A percentile compares a stretch with the other conserved stretches of the same genome.
phyloP scores from a whole-genome alignment of 768 basidiomycete species.

The Tricholoma sp. region DNA sequence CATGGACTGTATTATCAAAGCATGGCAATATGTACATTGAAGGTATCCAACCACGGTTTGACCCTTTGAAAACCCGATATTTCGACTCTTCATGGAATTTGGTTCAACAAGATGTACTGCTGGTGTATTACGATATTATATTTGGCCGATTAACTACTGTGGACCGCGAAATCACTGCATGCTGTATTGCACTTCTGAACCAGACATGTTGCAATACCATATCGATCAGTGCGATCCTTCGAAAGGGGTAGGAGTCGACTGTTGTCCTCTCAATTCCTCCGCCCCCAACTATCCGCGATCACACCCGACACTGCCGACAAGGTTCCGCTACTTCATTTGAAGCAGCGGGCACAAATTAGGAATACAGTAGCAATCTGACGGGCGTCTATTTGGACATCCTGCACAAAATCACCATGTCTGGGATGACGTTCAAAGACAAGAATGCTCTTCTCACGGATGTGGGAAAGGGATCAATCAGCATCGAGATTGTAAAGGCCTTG shows the following conservation, averaged over 20 bases:
- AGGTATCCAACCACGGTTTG: constrained; percentile 93
- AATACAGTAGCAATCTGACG: constrained; percentile 96
- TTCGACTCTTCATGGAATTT: constrained; percentile 99
- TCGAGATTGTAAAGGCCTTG: constrained; percentile 95
- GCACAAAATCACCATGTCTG: constrained; percentile 97
- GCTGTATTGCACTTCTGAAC: constrained; percentile 98
- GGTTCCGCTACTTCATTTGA: constrained; percentile 92
- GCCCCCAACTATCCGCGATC: constrained; percentile 76
- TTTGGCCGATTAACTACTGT: constrained; percentile 92
- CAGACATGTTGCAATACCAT: constrained; percentile 89
- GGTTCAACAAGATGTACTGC: constrained; percentile 93
- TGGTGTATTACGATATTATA: constrained; percentile 99
- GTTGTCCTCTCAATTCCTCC: constrained; percentile 94
- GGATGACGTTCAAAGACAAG: constrained; percentile 98
- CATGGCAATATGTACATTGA: constrained; percentile 56
- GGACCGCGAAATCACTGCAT: constrained; percentile 93
- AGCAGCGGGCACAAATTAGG: constrained; percentile 92
- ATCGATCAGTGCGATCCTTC: constrained; percentile 78
- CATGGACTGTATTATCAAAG: no score
- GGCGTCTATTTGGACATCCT: constrained; percentile 94
- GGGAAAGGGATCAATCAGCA: constrained; percentile 96
- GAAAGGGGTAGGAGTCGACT: constrained; percentile 82
- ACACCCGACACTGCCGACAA: constrained; percentile 79
- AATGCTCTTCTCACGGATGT: constrained; percentile 97
- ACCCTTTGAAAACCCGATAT: constrained; percentile 92